Percentiles rank a stretch among this genome's conserved stretches.
Evolutionary conservation across 2,329 filamentous ascomycete species (phyloP).

Genomic region (Fusarium fujikuroi): DNA sequence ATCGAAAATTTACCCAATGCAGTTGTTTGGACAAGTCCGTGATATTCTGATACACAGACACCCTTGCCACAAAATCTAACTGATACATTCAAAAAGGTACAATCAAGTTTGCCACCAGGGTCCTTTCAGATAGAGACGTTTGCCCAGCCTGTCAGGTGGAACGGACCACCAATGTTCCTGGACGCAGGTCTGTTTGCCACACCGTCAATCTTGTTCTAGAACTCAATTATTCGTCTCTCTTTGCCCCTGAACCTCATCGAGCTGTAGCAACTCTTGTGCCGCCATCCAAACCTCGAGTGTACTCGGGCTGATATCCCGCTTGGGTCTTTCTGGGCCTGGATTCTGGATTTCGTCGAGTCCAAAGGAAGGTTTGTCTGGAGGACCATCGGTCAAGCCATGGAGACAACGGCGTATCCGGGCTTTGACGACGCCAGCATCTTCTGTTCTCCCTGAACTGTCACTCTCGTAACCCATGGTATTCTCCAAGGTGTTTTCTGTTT

Average conservation of each 20-base stretch:
- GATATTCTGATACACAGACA: slow-evolving; percentile 18
- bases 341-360: neutral
- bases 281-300: slow-evolving; percentile 48
- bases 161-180: neutral
- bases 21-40: neutral
- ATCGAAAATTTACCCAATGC: neutral
- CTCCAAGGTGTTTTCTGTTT: neutral
- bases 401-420: slow-evolving; percentile 45
- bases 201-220: neutral
- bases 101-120: slow-evolving; percentile 8
- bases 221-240: neutral
- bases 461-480: slow-evolving; percentile 16
- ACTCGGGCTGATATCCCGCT: slow-evolving; percentile 29
- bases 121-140: neutral
- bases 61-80: slow-evolving; percentile 23
- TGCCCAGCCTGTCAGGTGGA: neutral
- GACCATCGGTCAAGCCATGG: slow-evolving; percentile 31
- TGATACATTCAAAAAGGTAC: slow-evolving; percentile 11
- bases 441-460: slow-evolving; percentile 39
- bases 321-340: neutral
- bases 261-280: slow-evolving; percentile 45
- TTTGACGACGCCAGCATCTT: slow-evolving; percentile 42
- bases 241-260: slow-evolving; percentile 32
- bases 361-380: slow-evolving; percentile 4
- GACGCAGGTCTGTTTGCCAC: slow-evolving; percentile 2